Evolutionary conservation across 2,329 filamentous ascomycete genomes (phyloP).

Genomic region (Trichoderma cornu-damae): DNA sequence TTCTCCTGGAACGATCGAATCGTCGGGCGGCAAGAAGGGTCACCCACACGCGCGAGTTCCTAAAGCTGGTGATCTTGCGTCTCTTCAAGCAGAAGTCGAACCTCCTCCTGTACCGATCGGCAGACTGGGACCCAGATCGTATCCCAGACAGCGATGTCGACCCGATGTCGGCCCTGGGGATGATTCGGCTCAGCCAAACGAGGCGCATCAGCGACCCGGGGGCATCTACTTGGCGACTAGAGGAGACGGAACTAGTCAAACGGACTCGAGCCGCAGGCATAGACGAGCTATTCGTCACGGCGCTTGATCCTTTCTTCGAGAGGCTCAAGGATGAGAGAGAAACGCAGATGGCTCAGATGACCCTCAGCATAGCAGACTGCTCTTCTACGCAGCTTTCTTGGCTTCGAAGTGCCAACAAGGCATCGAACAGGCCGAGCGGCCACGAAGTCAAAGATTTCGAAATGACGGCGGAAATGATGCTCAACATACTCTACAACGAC

Average conservation of each 20-base stretch:
- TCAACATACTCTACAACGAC: neutral
- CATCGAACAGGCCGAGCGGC: neutral
- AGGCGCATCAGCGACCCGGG: slow-evolving; percentile 26
- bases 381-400: neutral
- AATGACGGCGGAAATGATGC: neutral
- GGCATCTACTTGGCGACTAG: slow-evolving; percentile 20
- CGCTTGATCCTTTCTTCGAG: neutral
- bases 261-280: neutral
- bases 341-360: neutral
- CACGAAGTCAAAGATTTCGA: neutral
- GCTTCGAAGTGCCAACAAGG: neutral
- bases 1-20: neutral
- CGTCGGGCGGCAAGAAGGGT: neutral
- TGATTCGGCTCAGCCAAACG: slow-evolving; percentile 28
- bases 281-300: neutral
- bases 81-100: slow-evolving; percentile 34
- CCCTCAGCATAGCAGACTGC: neutral
- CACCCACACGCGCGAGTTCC: neutral
- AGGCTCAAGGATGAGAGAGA: neutral
- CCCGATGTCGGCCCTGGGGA: slow-evolving; percentile 24
- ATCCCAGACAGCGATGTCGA: slow-evolving; percentile 34
- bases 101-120: slow-evolving; percentile 29
- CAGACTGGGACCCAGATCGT: slow-evolving; percentile 33
- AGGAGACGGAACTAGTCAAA: slow-evolving; percentile 11
- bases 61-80: slow-evolving; percentile 20